Percentiles rank a stretch among this genome's conserved stretches.
Conservation (phyloP, 768 basidiomycete genomes). For the Guyanaporus albipodus region DNA sequence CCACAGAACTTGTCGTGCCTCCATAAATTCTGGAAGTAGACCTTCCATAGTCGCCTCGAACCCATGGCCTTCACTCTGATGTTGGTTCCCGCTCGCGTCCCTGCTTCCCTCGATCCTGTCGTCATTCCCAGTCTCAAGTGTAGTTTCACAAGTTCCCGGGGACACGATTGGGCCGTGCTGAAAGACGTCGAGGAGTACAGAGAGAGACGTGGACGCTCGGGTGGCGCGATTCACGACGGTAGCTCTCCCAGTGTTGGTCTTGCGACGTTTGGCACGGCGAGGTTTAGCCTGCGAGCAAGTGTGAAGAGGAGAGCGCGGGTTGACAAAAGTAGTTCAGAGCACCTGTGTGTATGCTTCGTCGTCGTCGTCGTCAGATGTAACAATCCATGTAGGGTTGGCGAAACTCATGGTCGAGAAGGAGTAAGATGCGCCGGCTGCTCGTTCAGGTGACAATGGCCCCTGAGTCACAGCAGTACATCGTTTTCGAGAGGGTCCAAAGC, state of each 20-base stretch:
- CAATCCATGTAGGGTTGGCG: neutral
- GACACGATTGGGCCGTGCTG: constrained; percentile 5
- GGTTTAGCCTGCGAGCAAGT: constrained; percentile 7
- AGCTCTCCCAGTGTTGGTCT: constrained; percentile 18
- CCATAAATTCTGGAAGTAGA: constrained; percentile 34
- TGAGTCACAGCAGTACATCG: too few species aligned
- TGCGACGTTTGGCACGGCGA: constrained; percentile 26
- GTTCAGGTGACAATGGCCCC: neutral
- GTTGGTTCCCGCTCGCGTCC: neutral
- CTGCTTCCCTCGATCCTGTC: neutral
- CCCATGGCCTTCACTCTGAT: constrained; percentile 10
- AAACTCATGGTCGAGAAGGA: neutral
- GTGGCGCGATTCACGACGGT: constrained; percentile 11
- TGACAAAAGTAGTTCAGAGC: neutral
- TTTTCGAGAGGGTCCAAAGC: too few species aligned
- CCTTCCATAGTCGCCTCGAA: constrained; percentile 35
- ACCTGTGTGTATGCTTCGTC: constrained; percentile 23
- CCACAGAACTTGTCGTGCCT: constrained; percentile 27
- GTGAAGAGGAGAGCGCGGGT: neutral
- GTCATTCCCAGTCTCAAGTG: neutral
- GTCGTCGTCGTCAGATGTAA: constrained; percentile 18
- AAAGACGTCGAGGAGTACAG: constrained; percentile 17
- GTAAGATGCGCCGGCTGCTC: neutral
- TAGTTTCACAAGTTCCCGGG: too few species aligned
- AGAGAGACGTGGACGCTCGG: constrained; percentile 17